Percentiles rank a stretch among this genome's conserved stretches.
Conservation (phyloP, 331 rosid species). For the Quercus lobata region DNA sequence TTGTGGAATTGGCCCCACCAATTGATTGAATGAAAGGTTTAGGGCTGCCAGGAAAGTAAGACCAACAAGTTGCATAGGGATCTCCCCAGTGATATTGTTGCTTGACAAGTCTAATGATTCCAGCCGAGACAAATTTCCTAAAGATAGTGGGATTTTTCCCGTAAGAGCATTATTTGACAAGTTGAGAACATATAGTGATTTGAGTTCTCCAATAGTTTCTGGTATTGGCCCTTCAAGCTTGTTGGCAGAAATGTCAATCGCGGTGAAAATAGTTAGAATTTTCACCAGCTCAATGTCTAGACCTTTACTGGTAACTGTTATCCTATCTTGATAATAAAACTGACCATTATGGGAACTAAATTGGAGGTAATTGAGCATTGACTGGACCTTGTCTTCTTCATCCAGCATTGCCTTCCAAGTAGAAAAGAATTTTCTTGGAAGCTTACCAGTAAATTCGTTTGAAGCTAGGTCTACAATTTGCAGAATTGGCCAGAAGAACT, state of each 20-base stretch:
- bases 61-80: not conserved
- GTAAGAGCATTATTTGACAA: constrained; percentile 27
- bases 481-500: constrained; percentile 3
- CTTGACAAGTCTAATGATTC: constrained; percentile 37
- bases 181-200: constrained; percentile 24
- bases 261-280: constrained; percentile 53
- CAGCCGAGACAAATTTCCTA: constrained; percentile 8
- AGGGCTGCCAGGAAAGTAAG: constrained; percentile 50
- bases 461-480: constrained; percentile 35
- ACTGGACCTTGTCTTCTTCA: not conserved
- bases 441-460: constrained; percentile 17
- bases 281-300: constrained; percentile 34
- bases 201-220: constrained; percentile 13
- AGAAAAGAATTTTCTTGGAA: not conserved
- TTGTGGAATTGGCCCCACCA: constrained; percentile 41
- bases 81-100: constrained; percentile 6
- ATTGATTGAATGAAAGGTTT: constrained; percentile 44
- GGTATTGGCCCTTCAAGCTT: constrained; percentile 28
- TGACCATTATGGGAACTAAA: not conserved
- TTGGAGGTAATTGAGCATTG: constrained; percentile 10
- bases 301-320: constrained; percentile 55
- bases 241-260: constrained; percentile 60
- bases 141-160: constrained; percentile 18
- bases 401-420: constrained; percentile 21
- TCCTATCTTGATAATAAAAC: constrained; percentile 48